Evolutionary conservation across 768 basidiomycete genomes (phyloP).

Genomic region (Suillus ampliporus): DNA sequence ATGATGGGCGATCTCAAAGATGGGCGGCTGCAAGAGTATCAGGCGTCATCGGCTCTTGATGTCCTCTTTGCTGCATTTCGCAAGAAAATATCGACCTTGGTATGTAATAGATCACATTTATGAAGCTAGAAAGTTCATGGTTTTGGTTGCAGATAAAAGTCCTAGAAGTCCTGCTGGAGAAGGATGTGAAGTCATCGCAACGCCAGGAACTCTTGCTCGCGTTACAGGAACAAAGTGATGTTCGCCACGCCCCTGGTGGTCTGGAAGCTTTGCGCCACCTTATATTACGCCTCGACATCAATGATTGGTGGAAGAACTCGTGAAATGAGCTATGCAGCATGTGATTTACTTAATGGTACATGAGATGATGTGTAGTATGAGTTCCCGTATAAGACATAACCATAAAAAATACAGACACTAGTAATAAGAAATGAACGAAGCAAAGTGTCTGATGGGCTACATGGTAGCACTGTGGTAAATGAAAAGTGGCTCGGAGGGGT

Average conservation of each 20-base stretch:
- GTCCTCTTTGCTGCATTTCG: constrained; percentile 60
- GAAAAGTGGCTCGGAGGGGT: not conserved
- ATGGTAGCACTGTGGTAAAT: constrained; percentile 13
- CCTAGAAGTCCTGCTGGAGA: constrained; percentile 62
- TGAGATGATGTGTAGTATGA: constrained; percentile 2
- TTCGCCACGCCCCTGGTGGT: constrained; percentile 52
- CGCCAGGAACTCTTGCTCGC: constrained; percentile 27
- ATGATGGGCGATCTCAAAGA: constrained; percentile 65
- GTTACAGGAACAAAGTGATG: constrained; percentile 32
- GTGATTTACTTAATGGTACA: not conserved
- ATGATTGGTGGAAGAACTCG: constrained; percentile 59
- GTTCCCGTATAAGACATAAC: constrained; percentile 29
- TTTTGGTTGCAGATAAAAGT: constrained; percentile 53
- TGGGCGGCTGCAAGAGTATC: constrained; percentile 63
- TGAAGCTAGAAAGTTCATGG: not conserved
- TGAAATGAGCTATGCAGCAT: constrained; percentile 1
- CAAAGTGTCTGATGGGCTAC: constrained; percentile 17
- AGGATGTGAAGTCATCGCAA: constrained; percentile 36
- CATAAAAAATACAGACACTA: constrained; percentile 22
- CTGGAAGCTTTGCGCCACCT: constrained; percentile 60
- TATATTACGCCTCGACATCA: constrained; percentile 56
- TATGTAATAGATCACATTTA: constrained; percentile 39
- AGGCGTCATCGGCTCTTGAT: constrained; percentile 62
- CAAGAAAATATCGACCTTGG: constrained; percentile 60
- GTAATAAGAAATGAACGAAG: constrained; percentile 14